Base-by-base conservation (phyloP, 2,329 filamentous ascomycete species). In the Claviceps arundinis region DNA sequence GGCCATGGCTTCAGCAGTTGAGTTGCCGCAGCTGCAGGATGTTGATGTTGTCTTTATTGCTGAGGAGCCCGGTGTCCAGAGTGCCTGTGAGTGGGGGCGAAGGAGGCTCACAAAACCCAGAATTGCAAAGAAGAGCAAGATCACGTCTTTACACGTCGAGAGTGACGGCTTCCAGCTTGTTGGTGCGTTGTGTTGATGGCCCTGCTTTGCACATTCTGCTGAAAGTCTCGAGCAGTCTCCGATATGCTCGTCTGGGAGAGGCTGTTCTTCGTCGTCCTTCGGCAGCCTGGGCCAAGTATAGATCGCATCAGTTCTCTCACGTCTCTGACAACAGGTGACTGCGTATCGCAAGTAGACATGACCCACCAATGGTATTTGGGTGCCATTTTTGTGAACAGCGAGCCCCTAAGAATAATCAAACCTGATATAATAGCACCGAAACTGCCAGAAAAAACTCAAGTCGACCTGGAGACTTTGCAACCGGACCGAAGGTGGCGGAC, bases 1-100 rank as follows among this genome's bases (percentile, higher is more conserved):
- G 2, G 57, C 7, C 3, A 53, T 38, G 0, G 67, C 66, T 54
- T 68, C 60, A 2, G 48, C 47, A 6, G 60, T 56, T 3, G 61
- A 59, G 13, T 57, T 56, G 38, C 66, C 66, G 57, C 66, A 69
- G 56, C 61, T 53, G 51, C 65, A 68, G 17, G 34, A 48, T n/a
- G 30, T 34, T 16, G 42, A 11, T 14, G 1, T n/a, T 6, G 22
- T 17, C 11, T 22, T 14, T 1, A 14, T 5, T 16, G 42, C 9
- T 16, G 44, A 4, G 7, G 37, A 16, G 14, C 13, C 37, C 6
- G 2, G 6, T 40, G 37, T n/a, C 13, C 14, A 16, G 14, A n/a
- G 37, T n/a, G 16, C 16, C 14, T 6, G 37, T 26, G 7, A 16
- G 2, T n/a, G 30, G 17, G 44, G 24, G n/a, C n/a, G 44, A n/a